Evolutionary conservation across 148 eudicot genomes (phyloP), one percentile per base, ranked within the genome.

Genomic region (Beta vulgaris): DNA sequence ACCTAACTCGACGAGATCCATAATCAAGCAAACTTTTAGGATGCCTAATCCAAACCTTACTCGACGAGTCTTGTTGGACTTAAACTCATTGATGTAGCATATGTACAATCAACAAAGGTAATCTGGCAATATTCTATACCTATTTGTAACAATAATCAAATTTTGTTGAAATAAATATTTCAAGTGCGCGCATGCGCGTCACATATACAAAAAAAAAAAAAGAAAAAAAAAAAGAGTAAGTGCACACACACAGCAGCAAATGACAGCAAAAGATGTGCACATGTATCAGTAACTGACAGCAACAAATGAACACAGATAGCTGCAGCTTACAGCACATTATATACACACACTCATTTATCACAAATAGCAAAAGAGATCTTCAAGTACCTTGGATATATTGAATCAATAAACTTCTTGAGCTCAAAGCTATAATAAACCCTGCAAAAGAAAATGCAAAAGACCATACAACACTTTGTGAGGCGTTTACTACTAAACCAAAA

Each of bases 351-450:
- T 6, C 57, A 26, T 18, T 58, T 39, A 43, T n/a, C 31, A 73
- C 23, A n/a, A 42, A 37, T 61, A 64, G 49, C 29, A 15, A 19
- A 58, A 26, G 48, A 23, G 11, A 64, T 44, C 19, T 74, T 23
- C 7, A 53, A 8, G 23, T 69, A 74, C 69, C 74, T 78, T 9
- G 65, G 31, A 79, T 74, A 18, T 48, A 71, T 69, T 74, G 65
- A 58, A 61, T 39, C 44, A 37, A 32, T 23, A 60, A 13, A 23
- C 34, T 51, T 36, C 42, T 32, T 69, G 59, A 23, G 39, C 57
- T 40, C 34, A 51, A 39, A 73, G 14, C 72, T 13, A 37, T 21
- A n/a, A 21, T 35, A 60, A 55, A 13, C 18, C 69, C 78, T 74
- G 82, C 61, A 68, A 68, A 25, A 36, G 44, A 36, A 67, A 58